phyloP scores from a whole-genome alignment of 2,329 filamentous ascomycete genomes.

The Fusarium fujikuroi region DNA sequence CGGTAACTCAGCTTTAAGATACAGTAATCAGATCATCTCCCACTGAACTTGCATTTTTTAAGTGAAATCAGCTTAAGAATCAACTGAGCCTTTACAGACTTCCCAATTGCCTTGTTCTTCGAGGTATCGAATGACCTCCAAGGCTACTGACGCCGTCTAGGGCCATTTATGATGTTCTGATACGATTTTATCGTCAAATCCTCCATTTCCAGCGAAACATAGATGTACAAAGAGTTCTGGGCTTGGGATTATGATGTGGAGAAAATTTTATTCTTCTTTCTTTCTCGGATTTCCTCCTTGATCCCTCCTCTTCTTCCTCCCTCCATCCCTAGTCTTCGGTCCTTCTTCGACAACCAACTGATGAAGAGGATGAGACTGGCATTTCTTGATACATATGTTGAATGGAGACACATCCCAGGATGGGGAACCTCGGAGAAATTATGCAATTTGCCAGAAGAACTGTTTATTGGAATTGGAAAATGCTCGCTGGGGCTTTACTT shows the following conservation, averaged over 20 bases:
- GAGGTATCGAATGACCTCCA: not conserved
- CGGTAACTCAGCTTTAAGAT: not conserved
- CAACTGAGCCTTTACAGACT: rapidly evolving
- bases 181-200: not conserved
- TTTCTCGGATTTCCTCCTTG: not conserved
- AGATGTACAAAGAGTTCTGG: not conserved
- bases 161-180: not conserved
- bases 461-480: rapidly evolving
- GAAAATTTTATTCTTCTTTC: not conserved
- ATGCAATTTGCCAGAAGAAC: rapidly evolving
- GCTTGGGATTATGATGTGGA: not conserved
- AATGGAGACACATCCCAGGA: not conserved
- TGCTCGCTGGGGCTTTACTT: rapidly evolving
- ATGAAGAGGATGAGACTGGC: not conserved
- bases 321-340: not conserved
- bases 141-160: too few species aligned
- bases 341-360: not conserved
- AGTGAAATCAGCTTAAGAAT: not conserved
- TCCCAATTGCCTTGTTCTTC: rapidly evolving
- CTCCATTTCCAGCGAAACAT: not conserved
- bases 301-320: rapidly evolving
- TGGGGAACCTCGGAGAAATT: rapidly evolving
- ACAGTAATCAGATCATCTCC: not conserved
- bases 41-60: rapidly evolving
- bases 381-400: not conserved